phyloP scores from a whole-genome alignment of 148 eudicot genomes.

The Pouteria glomerata region DNA sequence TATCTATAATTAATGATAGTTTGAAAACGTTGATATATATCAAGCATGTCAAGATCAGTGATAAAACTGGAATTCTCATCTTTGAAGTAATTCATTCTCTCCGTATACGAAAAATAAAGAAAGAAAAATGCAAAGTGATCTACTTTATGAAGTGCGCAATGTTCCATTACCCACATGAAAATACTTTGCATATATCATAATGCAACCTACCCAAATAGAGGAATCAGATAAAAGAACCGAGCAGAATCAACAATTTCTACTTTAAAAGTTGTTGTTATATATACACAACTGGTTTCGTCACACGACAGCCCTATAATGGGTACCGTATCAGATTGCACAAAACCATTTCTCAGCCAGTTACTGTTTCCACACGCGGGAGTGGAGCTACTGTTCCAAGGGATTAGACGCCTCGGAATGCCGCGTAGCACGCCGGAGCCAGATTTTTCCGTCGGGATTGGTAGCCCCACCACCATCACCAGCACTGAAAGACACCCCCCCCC shows the following conservation, averaged over 20 bases:
- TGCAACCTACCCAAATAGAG: constrained; percentile 9
- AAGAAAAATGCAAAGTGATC: not conserved
- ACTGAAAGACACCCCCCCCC: not conserved
- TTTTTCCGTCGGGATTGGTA: not conserved
- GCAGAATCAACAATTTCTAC: not conserved
- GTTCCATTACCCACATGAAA: not conserved
- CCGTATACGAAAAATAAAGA: too few relatives aligned
- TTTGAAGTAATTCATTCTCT: not conserved
- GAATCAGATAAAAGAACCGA: constrained; percentile 5
- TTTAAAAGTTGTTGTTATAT: too few relatives aligned
- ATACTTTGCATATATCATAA: not conserved
- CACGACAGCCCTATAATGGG: constrained; percentile 6
- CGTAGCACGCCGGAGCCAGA: not conserved
- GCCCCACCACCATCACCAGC: not conserved
- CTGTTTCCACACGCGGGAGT: not conserved
- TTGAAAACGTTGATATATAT: too few relatives aligned
- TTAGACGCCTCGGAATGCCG: not conserved
- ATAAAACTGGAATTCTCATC: not conserved
- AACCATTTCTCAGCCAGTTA: not conserved
- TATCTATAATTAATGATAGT: too few relatives aligned
- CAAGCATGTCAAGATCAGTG: not conserved
- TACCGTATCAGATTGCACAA: constrained; percentile 2
- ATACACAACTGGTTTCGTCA: constrained; percentile 5
- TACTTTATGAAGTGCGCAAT: constrained; percentile 9
- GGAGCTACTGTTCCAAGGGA: constrained; percentile 5